Evolutionary conservation across 1,139 yeast species (phyloP).

Genomic region (Nakaseomyces kungkrabaensis): DNA sequence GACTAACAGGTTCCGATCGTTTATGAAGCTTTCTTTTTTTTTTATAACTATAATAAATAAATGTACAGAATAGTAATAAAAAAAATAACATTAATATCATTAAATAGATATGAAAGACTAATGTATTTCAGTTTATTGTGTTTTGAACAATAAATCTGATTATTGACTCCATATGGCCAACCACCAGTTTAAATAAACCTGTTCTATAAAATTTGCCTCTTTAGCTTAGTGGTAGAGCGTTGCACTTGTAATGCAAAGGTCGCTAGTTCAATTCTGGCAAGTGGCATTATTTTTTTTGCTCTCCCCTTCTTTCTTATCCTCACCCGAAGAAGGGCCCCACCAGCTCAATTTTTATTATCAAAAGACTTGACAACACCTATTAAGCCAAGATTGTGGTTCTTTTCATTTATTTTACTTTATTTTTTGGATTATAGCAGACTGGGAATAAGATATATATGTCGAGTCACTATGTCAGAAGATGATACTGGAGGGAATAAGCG

Average conservation of each 20-base stretch:
- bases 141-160: neutral
- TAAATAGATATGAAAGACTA: too few species aligned
- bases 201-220: slow-evolving; percentile 37
- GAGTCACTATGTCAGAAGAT: neutral
- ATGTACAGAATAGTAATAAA: neutral
- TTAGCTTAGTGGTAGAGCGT: slow-evolving; percentile 94
- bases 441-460: neutral
- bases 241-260: slow-evolving; percentile 94
- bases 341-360: neutral
- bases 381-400: slow-evolving; percentile 50
- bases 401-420: too few species aligned
- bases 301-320: neutral
- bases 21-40: slow-evolving; percentile 21
- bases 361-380: slow-evolving; percentile 24
- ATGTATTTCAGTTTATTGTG: too few species aligned
- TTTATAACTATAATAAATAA: neutral
- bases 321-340: neutral
- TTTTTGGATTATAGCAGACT: neutral
- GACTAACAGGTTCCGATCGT: slow-evolving; percentile 84
- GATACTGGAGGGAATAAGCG: slow-evolving; percentile 7
- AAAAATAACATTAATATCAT: neutral
- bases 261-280: slow-evolving; percentile 93
- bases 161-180: neutral
- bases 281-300: slow-evolving; percentile 39
- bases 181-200: neutral